Base-by-base conservation (phyloP, 139 green algal genomes). In the Chlorella sorokiniana region DNA sequence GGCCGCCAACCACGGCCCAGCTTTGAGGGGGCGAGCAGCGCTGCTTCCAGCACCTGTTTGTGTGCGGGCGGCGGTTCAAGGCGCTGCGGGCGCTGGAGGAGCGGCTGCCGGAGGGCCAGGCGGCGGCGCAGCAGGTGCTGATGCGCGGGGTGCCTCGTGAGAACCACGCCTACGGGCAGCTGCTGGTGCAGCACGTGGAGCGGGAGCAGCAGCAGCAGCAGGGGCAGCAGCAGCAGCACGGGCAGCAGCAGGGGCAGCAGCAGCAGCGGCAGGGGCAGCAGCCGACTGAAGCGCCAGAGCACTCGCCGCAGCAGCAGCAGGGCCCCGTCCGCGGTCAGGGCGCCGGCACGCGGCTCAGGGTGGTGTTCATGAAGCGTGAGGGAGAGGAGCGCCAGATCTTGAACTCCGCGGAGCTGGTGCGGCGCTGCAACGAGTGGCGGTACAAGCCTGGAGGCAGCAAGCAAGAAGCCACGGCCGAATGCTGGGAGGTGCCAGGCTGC, bases 1-100 rank as follows among this genome's bases (percentile, higher is more conserved):
- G 11, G 1, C 68, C 68, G 45, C 29, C 40, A 41, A 27, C 29
- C 68, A 25, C 68, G 35, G 9, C 23, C 70, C 14, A 64, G 44
- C n/a, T 64, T 42, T 29, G 70, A 77, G 70, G 70, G 70, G 70
- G 45, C 44, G 70, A 77, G 45, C 70, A 63, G 44, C 70, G 70
- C 44, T 77, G 70, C 44, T 77, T 77, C 44, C 25, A 44, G 41
- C 41, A 10, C 31, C 4, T 77, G 70, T 33, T 64, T 27, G 48
- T 77, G 44, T 77, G 70, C 31, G 70, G 70, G n/a, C n/a, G 44
- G 29, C 29, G 31, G 14, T 77, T 77, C 44, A 63, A 63, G 31
- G 41, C 70, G 4, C 16, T 11, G 14, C 33, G 20, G 31, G n/a
- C 44, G 44, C 70, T 77, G 45, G 31, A 63, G 44, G 1, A 44